Percentiles rank a stretch among this genome's conserved stretches.
phyloP scores from a whole-genome alignment of 345 rosid species.

The Microthlaspi erraticum region DNA sequence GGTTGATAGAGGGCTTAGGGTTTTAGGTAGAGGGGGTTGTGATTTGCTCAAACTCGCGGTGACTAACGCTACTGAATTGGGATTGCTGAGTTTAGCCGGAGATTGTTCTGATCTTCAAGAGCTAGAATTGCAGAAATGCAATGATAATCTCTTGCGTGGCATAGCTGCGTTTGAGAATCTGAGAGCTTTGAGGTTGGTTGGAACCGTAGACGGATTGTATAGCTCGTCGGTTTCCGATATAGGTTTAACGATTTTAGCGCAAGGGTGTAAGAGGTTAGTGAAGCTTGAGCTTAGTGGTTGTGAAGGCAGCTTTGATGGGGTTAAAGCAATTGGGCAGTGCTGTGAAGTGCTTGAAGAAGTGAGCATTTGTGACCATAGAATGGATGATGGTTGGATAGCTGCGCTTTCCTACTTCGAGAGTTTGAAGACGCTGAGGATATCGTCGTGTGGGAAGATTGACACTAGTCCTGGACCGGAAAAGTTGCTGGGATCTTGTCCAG shows the following conservation, averaged over 20 bases:
- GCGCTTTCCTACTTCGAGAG: slow-evolving; percentile 74
- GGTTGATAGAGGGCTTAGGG: slow-evolving; percentile 64
- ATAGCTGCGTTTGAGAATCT: slow-evolving; percentile 79
- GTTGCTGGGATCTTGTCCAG: slow-evolving; percentile 70
- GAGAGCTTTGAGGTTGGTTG: slow-evolving; percentile 76
- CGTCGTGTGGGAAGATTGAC: slow-evolving; percentile 71
- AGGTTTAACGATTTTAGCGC: slow-evolving; percentile 92
- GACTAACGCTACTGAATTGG: slow-evolving; percentile 73
- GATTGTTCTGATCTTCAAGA: slow-evolving; percentile 76
- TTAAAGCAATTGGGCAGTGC: slow-evolving; percentile 95
- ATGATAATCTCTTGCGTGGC: slow-evolving; percentile 73
- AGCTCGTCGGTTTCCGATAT: slow-evolving; percentile 75
- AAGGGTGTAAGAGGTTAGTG: slow-evolving; percentile 85
- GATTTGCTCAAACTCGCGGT: slow-evolving; percentile 72
- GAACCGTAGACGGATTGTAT: slow-evolving; percentile 66
- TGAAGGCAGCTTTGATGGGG: slow-evolving; percentile 95
- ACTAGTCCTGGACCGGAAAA: slow-evolving; percentile 69
- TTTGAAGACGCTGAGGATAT: slow-evolving; percentile 73
- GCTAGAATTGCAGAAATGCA: slow-evolving; percentile 74
- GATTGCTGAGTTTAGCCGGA: slow-evolving; percentile 63
- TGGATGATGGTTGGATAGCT: slow-evolving; percentile 98
- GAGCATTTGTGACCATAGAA: slow-evolving; percentile 69
- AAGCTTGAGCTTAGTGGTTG: slow-evolving; percentile 92
- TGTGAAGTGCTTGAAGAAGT: slow-evolving; percentile 89
- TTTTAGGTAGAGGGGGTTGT: slow-evolving; percentile 62